Evolutionary conservation across 2,329 filamentous ascomycete genomes (phyloP), one percentile per base, ranked within the genome.

Genomic region (Cytospora schulzeri): DNA sequence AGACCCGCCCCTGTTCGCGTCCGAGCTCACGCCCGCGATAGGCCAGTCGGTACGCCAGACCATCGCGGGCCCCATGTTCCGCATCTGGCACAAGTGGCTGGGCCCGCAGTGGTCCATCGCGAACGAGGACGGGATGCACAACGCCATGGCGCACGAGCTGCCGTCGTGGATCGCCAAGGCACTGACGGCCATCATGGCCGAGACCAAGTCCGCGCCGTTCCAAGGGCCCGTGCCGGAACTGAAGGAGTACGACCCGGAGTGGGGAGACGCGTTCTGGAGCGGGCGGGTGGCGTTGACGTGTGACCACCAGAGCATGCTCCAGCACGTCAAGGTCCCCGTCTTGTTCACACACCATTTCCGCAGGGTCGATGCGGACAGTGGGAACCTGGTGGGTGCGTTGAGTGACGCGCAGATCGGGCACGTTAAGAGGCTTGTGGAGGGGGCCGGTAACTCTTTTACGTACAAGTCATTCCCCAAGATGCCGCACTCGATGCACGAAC

Each of bases 281-380:
- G 67, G 67, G 15, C 45, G 58, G 2, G 54, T 66, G 45, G 64
- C 45, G 11, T 19, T 60, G 11, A 60, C 66, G 1, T 69, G 67
- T 48, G 52, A 64, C 61, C 67, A 69, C 53, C 66, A 68, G 50
- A 63, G 55, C 17, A 69, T 68, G 64, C 66, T 69, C 33, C 63
- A 57, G 55, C 67, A 68, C 17, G 67, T 66, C 55, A 69, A 65
- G 35, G 63, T 62, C 9, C 67, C 67, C 1, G 63, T 69, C 8
- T 52, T 69, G 3, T 61, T 69, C 38, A 69, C 67, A 2, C 67
- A 69, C 48, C 67, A 69, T 31, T 65, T 65, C 26, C 67, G 64
- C 28, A 55, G 19, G 45, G 55, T 69, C 9, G 67, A 69, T 29
- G 4, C 38, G 15, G 24, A 35, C 1, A 57, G 66, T 0, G 66